phyloP scores from a whole-genome alignment of 2,329 filamentous ascomycete genomes.

The Pseudopithomyces chartarum region DNA sequence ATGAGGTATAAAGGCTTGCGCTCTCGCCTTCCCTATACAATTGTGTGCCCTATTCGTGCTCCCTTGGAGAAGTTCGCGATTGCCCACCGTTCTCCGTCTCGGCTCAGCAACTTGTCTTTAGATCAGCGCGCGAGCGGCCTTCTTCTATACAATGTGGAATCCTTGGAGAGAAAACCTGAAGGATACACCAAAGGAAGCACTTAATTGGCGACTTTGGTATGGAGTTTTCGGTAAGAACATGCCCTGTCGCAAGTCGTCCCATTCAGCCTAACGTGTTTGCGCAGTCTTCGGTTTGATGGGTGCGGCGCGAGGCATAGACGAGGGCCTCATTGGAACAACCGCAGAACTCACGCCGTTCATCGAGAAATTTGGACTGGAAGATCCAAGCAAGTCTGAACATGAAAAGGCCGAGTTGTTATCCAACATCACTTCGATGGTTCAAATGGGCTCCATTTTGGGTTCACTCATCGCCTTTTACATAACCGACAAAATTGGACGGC shows the following conservation, averaged over 20 bases:
- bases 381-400: conserved; percentile 31
- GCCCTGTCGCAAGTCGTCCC: background rate
- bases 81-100: background rate
- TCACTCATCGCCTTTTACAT: conserved; percentile 65
- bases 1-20: conserved; percentile 6
- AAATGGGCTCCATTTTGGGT: conserved; percentile 75
- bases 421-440: conserved; percentile 82
- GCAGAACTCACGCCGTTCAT: conserved; percentile 47
- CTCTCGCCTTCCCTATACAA: background rate
- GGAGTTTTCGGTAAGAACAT: conserved; percentile 60
- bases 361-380: conserved; percentile 44
- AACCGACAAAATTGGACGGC: conserved; percentile 50
- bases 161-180: conserved; percentile 55
- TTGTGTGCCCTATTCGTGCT: background rate
- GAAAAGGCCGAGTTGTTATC: conserved; percentile 47
- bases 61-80: background rate
- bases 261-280: conserved; percentile 8
- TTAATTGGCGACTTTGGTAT: conserved; percentile 82
- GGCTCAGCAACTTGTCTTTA: background rate
- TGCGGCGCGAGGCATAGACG: conserved; percentile 77
- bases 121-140: background rate
- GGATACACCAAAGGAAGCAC: conserved; percentile 69
- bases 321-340: conserved; percentile 76
- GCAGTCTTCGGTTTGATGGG: conserved; percentile 71
- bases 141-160: conserved; percentile 37